These are phyloP conservation scores for Ascosphaera pollenicola DNA, from an alignment of 2,329 filamentous ascomycete genomes.

Conservation along the genomic window DNA sequence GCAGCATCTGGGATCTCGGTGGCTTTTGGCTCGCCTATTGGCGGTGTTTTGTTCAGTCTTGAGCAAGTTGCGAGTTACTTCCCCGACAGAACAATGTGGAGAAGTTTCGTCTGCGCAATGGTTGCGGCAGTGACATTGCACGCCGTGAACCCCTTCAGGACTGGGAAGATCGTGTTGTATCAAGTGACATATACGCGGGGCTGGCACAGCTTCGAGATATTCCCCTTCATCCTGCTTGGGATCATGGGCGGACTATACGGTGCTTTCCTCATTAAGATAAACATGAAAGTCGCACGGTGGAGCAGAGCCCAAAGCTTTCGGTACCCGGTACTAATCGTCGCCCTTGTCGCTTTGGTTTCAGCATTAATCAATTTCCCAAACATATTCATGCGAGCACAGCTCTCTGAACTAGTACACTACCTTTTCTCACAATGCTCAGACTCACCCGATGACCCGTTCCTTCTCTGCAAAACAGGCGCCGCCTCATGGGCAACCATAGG, in stretches of 20 bases:
- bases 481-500: conserved; percentile 66
- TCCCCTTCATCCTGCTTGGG: conserved; percentile 71
- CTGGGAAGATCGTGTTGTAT: conserved; percentile 85
- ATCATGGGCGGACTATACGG: conserved; percentile 86
- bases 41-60: conserved; percentile 84
- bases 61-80: conserved; percentile 96
- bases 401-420: conserved; percentile 73
- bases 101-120: conserved; percentile 98
- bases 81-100: conserved; percentile 99
- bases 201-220: conserved; percentile 87
- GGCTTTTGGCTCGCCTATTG: conserved; percentile 92
- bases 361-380: conserved; percentile 89
- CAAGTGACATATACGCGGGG: conserved; percentile 80
- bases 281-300: conserved; percentile 70
- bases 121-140: conserved; percentile 89
- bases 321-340: conserved; percentile 57
- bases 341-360: conserved; percentile 57
- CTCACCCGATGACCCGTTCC: conserved; percentile 64
- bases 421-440: conserved; percentile 81
- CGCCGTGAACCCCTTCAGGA: conserved; percentile 81
- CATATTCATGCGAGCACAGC: conserved; percentile 84
- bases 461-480: conserved; percentile 70
- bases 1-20: conserved; percentile 90
- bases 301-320: conserved; percentile 49
- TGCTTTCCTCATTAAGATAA: conserved; percentile 81